Evolutionary conservation across 1,139 yeast species (phyloP), one percentile per base, ranked within the genome.

Genomic region (Debaryomyces udenii): DNA sequence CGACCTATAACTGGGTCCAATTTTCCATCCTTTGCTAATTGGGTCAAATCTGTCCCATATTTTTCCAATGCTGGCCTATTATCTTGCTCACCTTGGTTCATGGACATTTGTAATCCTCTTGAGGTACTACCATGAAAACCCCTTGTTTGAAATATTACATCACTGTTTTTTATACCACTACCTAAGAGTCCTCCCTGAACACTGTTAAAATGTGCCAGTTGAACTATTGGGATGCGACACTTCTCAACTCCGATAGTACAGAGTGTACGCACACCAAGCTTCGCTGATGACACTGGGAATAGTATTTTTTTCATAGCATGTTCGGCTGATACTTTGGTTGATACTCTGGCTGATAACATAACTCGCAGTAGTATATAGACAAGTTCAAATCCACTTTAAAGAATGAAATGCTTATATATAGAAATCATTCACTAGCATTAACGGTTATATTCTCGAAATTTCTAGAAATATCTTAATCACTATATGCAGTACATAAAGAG

Each of bases 1-100:
- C 99, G 74, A 2, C 99, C 99, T 56, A 93, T 93, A 22, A 93
- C 98, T 0, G 99, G 98, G 57, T 93, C 99, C 30, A 93, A 71
- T 57, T 90, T 90, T 34, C 99, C 98, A 47, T 86, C 88, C 50
- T 77, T 75, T 1, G 99, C 99, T 49, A 91, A 62, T 46, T 83
- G 81, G 1, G 98, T 93, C 49, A 93, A 68, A 61, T 93, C 93
- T 0, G 87, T 78, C n/a, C 97, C 98, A 57, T 68, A 89, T 55
- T 85, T 83, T 53, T 90, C 91, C 47, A 93, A 67, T 0, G 97
- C 96, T 0, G 96, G 86, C 45, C 84, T 72, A 35, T 80, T 76
- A 17, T 76, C 80, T 34, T 66, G 64, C 36, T 78, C 81, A 10
- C 74, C 76, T 47, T 65, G 61, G 33, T 71, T 69, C 61, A 70